Base-by-base conservation (phyloP, 202 grass and related monocot species). In the Tripidium arundinaceum region DNA sequence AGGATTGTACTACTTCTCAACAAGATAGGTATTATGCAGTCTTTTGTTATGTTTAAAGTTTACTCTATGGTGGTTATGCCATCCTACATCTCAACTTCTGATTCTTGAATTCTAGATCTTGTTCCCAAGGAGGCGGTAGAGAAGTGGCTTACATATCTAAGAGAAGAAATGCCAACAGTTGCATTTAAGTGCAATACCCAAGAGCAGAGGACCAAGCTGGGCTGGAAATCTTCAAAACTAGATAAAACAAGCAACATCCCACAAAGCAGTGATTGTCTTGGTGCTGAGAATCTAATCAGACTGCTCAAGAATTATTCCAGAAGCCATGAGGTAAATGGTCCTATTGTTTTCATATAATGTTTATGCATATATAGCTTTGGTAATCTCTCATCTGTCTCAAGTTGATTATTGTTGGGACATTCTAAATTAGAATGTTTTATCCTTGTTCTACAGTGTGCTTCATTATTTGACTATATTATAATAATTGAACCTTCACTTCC, bases 111-210 rank as follows among this genome's bases (percentile, higher is more conserved):
- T 77, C 50, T 27, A 98, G 92, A 98, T 86, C 96, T 78, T 86
- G 90, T 98, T 79, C 92, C 96, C 34, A 92, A 77, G 70, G 92
- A 95, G 80, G 60, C 86, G 0, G 88, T 93, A 0, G 90, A 98
- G 65, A 98, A 95, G 75, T 98, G 96, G 96, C 90, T 95, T 69
- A 95, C 79, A 1, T 95, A 95, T 82, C 84, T 95, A 40, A 94
- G 96, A 68, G 90, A 90, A 89, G 96, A 98, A 81, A 77, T 98
- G 68, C 92, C 96, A 5, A 80, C 92, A 65, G 92, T 98, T 76
- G 96, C 96, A 25, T 98, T 95, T 72, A 95, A 98, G 81, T 98
- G 96, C 60, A 98, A 91, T 84, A 98, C 96, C 62, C 92, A 98
- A 87, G 81, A 98, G 79, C 96, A 98, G 70, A 93, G 83, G 65